A percentile compares a stretch with the other conserved stretches of the same genome.
Conservation (phyloP, 2,329 filamentous ascomycete species). For the Nannizzia gypsea region DNA sequence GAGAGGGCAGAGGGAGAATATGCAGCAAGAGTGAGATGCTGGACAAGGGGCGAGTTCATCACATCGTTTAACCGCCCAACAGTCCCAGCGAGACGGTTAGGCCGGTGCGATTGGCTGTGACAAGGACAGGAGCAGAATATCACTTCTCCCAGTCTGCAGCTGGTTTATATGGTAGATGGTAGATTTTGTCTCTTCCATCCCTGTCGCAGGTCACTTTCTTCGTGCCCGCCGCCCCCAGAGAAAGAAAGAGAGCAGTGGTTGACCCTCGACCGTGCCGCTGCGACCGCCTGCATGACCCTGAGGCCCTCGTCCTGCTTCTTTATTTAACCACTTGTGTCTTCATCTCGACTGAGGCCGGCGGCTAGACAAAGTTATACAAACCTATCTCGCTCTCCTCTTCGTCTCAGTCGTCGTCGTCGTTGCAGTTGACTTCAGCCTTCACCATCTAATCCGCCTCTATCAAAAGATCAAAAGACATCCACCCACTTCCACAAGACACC, state of each 20-base stretch:
- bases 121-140: not conserved
- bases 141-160: not conserved
- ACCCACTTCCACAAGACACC: slow-evolving; percentile 8
- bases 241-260: not conserved
- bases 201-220: not conserved
- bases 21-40: not conserved
- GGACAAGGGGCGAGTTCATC: not conserved
- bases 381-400: not conserved
- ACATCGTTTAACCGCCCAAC: slow-evolving; percentile 3
- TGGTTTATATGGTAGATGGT: not conserved
- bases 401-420: not conserved
- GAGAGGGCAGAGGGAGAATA: not conserved
- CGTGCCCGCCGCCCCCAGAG: no score
- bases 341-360: not conserved
- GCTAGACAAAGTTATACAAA: not conserved
- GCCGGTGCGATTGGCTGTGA: not conserved
- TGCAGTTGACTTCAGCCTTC: no score
- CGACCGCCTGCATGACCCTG: not conserved
- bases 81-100: not conserved
- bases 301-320: not conserved
- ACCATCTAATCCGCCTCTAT: no score
- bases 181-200: no score
- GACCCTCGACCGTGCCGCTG: not conserved
- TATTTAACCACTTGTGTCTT: not conserved
- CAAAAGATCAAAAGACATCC: not conserved